Percentiles rank a stretch among this genome's conserved stretches.
Evolutionary conservation across 495 filamentous ascomycete species (phyloP).

Genomic region (Talaromyces ruber): DNA sequence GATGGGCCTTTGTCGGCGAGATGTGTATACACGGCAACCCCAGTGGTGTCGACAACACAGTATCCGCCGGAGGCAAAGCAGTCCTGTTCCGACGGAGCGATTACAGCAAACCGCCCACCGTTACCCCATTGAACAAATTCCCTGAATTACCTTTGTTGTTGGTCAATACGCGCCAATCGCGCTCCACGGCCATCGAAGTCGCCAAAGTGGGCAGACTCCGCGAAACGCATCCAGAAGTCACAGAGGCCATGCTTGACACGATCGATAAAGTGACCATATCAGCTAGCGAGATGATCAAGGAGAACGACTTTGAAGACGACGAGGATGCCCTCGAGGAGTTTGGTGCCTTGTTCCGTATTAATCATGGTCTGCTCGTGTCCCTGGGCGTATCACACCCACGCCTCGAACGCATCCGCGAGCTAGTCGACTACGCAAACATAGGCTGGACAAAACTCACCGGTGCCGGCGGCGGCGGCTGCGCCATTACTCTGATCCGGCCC

Average conservation of each 20-base stretch:
- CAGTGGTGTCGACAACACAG: conserved; percentile 82
- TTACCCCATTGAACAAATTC: conserved; percentile 62
- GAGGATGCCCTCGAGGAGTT: conserved; percentile 47
- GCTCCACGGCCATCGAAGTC: conserved; percentile 68
- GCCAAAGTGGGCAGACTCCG: conserved; percentile 64
- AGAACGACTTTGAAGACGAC: conserved; percentile 22
- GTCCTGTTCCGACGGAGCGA: conserved; percentile 71
- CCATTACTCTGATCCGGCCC: conserved; percentile 69
- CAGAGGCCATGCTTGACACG: conserved; percentile 59
- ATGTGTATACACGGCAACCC: conserved; percentile 87
- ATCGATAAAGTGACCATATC: conserved; percentile 66
- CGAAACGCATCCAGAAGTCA: conserved; percentile 51
- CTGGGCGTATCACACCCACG: conserved; percentile 79
- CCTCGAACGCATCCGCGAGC: conserved; percentile 71
- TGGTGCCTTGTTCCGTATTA: conserved; percentile 72
- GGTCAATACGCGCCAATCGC: conserved; percentile 67
- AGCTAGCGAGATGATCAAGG: conserved; percentile 53
- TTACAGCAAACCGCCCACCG: conserved; percentile 58
- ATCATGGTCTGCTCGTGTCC: conserved; percentile 70
- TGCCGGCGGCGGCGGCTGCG: conserved; percentile 78
- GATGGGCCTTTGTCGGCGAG: conserved; percentile 83
- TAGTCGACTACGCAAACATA: conserved; percentile 69
- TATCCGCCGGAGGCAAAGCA: conserved; percentile 70
- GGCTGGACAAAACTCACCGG: conserved; percentile 87
- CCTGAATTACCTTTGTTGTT: conserved; percentile 73